Conservation (phyloP, 306 rosid species). For the Pyrus bretschneideri region DNA sequence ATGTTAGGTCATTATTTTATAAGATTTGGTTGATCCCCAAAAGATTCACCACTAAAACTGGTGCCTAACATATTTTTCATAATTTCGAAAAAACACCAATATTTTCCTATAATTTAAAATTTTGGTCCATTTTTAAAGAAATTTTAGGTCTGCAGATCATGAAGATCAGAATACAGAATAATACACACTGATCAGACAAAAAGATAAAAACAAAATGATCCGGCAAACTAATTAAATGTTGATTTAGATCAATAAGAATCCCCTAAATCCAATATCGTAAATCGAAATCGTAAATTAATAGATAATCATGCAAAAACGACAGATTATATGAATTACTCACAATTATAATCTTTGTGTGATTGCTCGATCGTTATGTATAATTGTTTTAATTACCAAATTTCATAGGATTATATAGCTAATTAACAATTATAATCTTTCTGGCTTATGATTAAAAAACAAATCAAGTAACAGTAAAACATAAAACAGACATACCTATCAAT, state of each 20-base stretch:
- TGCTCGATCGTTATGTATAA: too few relatives aligned
- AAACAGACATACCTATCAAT: constrained; percentile 59
- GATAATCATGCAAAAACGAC: background rate
- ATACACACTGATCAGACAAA: background rate
- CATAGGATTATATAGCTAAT: background rate
- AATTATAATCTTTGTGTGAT: too few relatives aligned
- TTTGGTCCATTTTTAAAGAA: background rate
- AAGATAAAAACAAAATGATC: background rate
- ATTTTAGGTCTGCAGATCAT: background rate
- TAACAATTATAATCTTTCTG: background rate
- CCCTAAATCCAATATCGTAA: background rate
- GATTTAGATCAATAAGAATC: background rate
- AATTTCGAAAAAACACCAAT: background rate
- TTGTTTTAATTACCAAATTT: background rate
- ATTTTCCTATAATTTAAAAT: background rate
- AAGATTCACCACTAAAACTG: background rate
- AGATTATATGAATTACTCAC: background rate
- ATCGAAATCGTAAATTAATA: background rate
- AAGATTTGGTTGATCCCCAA: constrained; percentile 9
- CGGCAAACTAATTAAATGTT: background rate
- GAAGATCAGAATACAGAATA: background rate
- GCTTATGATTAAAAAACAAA: background rate
- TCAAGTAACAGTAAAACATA: background rate
- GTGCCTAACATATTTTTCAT: background rate
- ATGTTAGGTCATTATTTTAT: background rate